Evolutionary conservation across 2,329 filamentous ascomycete genomes (phyloP), one percentile per base, ranked within the genome.

Genomic region (Scopulariopsis brevicaulis): DNA sequence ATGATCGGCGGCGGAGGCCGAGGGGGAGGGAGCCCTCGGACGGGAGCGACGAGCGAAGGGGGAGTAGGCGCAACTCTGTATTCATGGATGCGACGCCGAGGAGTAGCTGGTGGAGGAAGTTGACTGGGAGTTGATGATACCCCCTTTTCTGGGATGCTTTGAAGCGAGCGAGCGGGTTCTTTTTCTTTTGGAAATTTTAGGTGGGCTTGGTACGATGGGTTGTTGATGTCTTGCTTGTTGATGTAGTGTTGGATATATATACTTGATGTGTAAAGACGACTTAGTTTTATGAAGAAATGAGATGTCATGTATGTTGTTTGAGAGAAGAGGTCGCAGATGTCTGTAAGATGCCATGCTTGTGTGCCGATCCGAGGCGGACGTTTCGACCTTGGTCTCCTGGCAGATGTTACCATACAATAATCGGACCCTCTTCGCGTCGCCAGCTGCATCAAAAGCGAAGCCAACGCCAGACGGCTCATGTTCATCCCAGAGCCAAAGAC

Each of bases 91-190:
- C 71, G 12, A 72, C 77, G 14, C 79, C 79, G 22, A 72, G 78
- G 59, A 80, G 76, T 61, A 82, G 79, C 62, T 83, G 81, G 80
- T 84, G 81, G 81, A 79, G 72, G 70, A 82, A 82, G 71, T 67
- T 82, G 56, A 76, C 75, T 6, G 74, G 75, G 34, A 32, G 24
- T 58, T 54, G 51, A 54, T 58, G 56, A 58, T 54, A 53, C 51
- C 50, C 55, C 48, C 20, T n/a, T 22, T 51, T 57, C 50, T 53
- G 14, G 48, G 50, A 25, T 50, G 53, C 34, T 46, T 12, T 32
- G 52, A 28, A 54, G n/a, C 46, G 46, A 50, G 46, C 46, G 46
- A 50, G 46, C 35, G 4, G 53, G 15, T 40, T n/a, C 22, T 43
- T 55, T 55, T 20, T 24, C 24, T 15, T n/a, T 34, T 15, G 34